Evolutionary conservation across 2,329 filamentous ascomycete species (phyloP).

Genomic region (Colletotrichum abscissum): DNA sequence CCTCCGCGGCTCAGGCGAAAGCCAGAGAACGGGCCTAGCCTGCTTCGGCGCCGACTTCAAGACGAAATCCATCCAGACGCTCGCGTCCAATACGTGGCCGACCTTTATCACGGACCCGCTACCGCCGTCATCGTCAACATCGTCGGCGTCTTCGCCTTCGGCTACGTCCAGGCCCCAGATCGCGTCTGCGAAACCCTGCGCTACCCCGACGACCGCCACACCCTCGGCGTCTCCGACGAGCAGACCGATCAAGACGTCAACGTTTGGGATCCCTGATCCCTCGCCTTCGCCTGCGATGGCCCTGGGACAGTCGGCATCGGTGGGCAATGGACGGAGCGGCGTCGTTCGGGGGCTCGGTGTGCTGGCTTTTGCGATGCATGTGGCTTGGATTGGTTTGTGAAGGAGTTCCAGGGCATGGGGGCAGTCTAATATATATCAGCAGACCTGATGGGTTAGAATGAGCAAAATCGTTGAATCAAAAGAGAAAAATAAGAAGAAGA

Average conservation of each 20-base stretch:
- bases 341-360: neutral
- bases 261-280: neutral
- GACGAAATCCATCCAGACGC: neutral
- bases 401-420: neutral
- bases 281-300: neutral
- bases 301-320: neutral
- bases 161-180: neutral
- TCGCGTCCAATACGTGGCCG: neutral
- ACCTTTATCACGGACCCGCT: neutral
- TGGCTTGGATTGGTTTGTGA: neutral
- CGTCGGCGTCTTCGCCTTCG: neutral
- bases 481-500: too few species aligned
- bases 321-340: neutral
- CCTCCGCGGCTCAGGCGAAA: neutral
- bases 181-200: neutral
- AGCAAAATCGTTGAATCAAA: neutral
- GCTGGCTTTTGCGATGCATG: neutral
- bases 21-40: neutral
- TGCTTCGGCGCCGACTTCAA: constrained; percentile 4
- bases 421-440: neutral
- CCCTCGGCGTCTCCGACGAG: neutral
- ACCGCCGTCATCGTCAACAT: too few species aligned
- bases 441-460: neutral
- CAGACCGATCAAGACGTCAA: neutral
- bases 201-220: neutral